Evolutionary conservation across 2,329 filamentous ascomycete genomes (phyloP).

Genomic region (Rhytidhysteron rufulum): DNA sequence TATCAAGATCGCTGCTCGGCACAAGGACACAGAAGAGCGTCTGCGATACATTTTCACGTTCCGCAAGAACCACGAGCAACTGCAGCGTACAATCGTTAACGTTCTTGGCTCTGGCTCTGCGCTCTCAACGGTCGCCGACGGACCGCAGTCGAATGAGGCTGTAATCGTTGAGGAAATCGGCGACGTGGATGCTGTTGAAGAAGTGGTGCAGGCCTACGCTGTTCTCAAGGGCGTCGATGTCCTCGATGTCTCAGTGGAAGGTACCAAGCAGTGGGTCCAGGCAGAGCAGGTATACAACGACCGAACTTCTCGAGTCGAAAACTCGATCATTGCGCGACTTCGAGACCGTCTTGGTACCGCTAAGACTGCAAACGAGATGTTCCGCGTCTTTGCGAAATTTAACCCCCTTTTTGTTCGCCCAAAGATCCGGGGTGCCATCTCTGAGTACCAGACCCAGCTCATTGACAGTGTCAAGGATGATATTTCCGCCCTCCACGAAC

Average conservation of each 20-base stretch:
- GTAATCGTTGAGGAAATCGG: slow-evolving; percentile 90
- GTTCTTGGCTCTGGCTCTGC: slow-evolving; percentile 69
- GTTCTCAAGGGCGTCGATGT: slow-evolving; percentile 93
- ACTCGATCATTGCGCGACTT: slow-evolving; percentile 94
- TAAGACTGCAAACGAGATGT: slow-evolving; percentile 99
- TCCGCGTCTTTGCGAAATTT: slow-evolving; percentile 99
- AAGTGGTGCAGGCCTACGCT: slow-evolving; percentile 91
- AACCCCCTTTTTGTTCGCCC: slow-evolving; percentile 96
- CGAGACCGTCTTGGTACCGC: slow-evolving; percentile 90
- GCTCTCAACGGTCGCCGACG: slow-evolving; percentile 40
- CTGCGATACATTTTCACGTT: slow-evolving; percentile 94
- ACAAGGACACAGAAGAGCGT: slow-evolving; percentile 83
- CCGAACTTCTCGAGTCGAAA: slow-evolving; percentile 92
- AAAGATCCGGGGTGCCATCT: slow-evolving; percentile 98
- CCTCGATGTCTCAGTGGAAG: slow-evolving; percentile 84
- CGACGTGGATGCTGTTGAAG: slow-evolving; percentile 93
- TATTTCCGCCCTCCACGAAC: slow-evolving; percentile 87
- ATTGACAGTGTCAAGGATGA: slow-evolving; percentile 98
- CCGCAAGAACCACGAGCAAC: slow-evolving; percentile 93
- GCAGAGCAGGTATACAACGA: slow-evolving; percentile 97
- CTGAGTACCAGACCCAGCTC: slow-evolving; percentile 95
- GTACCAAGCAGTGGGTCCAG: slow-evolving; percentile 86
- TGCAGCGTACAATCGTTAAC: slow-evolving; percentile 93
- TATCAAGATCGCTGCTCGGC: slow-evolving; percentile 89
- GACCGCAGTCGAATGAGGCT: slow-evolving; percentile 36